Percentiles rank a stretch among this genome's conserved stretches.
These are phyloP conservation scores for Quercus variabilis DNA, from an alignment of 306 rosid species.

Conservation along the genomic window DNA sequence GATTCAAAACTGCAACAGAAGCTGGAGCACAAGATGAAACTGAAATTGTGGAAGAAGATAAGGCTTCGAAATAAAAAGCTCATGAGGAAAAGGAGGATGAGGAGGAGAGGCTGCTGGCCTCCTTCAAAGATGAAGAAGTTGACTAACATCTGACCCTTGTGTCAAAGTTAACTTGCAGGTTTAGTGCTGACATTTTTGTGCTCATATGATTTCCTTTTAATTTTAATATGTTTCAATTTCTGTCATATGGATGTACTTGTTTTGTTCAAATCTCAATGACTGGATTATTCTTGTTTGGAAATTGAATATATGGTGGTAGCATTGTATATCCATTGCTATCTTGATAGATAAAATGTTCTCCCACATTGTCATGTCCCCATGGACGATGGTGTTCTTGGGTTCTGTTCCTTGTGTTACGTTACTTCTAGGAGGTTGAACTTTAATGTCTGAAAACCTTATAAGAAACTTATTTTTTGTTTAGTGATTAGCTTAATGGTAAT, in stretches of 20 bases:
- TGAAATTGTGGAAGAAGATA: not conserved
- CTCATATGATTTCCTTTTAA: not conserved
- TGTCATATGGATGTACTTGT: not conserved
- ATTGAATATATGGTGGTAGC: not conserved
- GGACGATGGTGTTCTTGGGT: not conserved
- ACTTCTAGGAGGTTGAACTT: no score
- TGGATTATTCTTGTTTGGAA: no score
- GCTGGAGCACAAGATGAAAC: conserved; percentile 1
- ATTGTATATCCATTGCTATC: not conserved
- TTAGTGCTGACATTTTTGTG: not conserved
- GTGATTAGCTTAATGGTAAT: not conserved
- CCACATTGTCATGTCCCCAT: no score
- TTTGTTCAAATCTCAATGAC: not conserved
- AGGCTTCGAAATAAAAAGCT: not conserved
- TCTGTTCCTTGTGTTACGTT: not conserved
- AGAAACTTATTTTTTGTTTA: no score
- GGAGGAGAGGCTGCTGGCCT: not conserved
- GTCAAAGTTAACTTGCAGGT: not conserved
- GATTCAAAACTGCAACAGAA: not conserved
- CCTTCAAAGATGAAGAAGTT: not conserved
- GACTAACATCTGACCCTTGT: not conserved
- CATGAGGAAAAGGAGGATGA: not conserved
- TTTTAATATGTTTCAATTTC: not conserved
- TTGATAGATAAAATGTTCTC: not conserved
- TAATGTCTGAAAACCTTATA: no score